A percentile compares a stretch with the other conserved stretches of the same genome.
Conservation (phyloP, 83 land plant genomes). For the Thuja plicata region DNA sequence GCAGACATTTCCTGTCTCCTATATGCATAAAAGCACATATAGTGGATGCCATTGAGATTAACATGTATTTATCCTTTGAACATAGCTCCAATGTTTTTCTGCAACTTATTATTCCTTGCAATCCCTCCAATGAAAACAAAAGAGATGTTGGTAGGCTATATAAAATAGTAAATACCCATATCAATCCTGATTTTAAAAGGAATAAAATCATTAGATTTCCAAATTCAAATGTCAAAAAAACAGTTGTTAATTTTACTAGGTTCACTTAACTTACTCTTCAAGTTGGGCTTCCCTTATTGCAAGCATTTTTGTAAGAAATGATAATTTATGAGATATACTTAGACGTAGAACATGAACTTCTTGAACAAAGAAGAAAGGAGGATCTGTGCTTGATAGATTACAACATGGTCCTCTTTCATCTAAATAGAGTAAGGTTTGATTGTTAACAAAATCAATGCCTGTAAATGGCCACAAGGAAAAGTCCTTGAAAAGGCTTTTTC, state of each 20-base stretch:
- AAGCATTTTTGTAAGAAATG: background rate
- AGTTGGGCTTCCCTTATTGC: background rate
- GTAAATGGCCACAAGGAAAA: too few species aligned
- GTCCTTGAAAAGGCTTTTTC: too few species aligned
- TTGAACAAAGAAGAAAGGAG: background rate
- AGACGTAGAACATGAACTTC: background rate
- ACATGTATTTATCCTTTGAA: too few species aligned
- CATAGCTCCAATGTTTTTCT: too few species aligned
- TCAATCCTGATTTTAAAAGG: background rate
- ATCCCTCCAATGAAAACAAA: background rate
- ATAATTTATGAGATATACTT: background rate
- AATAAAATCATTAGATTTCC: too few species aligned
- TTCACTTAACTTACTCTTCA: background rate
- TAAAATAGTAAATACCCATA: background rate
- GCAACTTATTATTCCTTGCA: background rate
- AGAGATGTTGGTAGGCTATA: background rate
- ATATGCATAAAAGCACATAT: too few species aligned
- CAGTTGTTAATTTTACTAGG: too few species aligned
- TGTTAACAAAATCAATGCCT: too few species aligned
- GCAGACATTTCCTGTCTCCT: too few species aligned
- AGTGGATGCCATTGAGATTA: too few species aligned
- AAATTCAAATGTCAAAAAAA: too few species aligned
- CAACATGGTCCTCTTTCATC: background rate
- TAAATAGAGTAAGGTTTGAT: background rate
- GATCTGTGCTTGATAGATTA: background rate